phyloP scores from a whole-genome alignment of 306 rosid species.

The Sindora glabra region DNA sequence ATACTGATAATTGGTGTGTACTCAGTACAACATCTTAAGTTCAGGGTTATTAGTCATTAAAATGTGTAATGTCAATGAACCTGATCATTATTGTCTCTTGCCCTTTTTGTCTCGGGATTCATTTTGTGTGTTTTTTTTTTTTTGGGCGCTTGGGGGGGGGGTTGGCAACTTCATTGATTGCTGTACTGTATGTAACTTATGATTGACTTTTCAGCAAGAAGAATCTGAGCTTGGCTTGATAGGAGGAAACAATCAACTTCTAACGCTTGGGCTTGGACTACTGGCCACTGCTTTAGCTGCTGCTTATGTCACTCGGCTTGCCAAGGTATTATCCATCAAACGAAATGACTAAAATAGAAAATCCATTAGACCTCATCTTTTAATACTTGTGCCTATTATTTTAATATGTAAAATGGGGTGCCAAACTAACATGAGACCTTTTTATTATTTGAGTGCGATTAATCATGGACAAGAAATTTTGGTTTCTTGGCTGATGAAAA shows the following conservation, averaged over 20 bases:
- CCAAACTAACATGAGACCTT: constrained; percentile 5
- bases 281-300: constrained; percentile 81
- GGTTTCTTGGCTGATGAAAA: not conserved
- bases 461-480: not conserved
- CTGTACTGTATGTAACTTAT: constrained; percentile 12
- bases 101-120: no score
- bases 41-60: no score
- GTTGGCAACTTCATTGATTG: not conserved
- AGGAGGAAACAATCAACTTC: constrained; percentile 75
- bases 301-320: constrained; percentile 77
- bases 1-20: not conserved
- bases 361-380: not conserved
- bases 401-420: not conserved
- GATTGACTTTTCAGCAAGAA: constrained; percentile 68
- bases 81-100: no score
- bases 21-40: not conserved
- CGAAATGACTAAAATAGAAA: not conserved
- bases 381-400: not conserved
- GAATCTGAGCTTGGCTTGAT: constrained; percentile 55
- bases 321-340: constrained; percentile 50
- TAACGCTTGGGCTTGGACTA: constrained; percentile 81
- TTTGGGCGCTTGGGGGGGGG: not conserved
- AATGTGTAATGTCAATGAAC: no score
- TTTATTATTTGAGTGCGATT: not conserved
- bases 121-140: not conserved